Percentiles rank a stretch among this genome's conserved stretches.
These are phyloP conservation scores for Aureobasidium mangrovei DNA, from an alignment of 2,329 filamentous ascomycete species.

Conservation along the genomic window DNA sequence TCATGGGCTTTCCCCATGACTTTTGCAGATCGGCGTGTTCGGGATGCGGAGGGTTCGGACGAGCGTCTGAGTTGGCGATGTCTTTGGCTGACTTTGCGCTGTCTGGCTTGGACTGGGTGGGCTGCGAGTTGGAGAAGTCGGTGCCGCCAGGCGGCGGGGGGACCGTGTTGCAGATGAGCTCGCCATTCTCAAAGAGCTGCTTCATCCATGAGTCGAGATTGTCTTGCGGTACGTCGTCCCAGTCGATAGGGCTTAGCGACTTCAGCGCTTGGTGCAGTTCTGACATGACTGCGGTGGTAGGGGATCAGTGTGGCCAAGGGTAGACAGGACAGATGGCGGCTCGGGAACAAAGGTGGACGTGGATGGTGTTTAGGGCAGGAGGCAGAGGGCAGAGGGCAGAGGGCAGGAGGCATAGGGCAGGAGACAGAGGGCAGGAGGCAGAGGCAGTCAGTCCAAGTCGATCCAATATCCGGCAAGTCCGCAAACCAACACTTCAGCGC, in stretches of 20 bases:
- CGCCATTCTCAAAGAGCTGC: slow-evolving; percentile 45
- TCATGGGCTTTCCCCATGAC: slow-evolving; percentile 78
- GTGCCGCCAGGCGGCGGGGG: slow-evolving; percentile 47
- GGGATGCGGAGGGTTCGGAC: slow-evolving; percentile 40
- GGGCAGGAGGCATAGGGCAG: background rate
- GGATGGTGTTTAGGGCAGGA: too few relatives aligned
- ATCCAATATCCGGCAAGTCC: background rate
- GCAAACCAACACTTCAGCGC: background rate
- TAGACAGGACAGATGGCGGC: background rate
- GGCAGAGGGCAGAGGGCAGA: background rate
- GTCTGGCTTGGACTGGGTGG: slow-evolving; percentile 50
- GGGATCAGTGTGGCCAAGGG: background rate
- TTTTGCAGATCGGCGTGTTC: slow-evolving; percentile 58
- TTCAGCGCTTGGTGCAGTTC: slow-evolving; percentile 40
- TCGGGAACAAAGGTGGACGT: too few relatives aligned
- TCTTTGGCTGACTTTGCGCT: slow-evolving; percentile 42
- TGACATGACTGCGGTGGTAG: slow-evolving; percentile 23
- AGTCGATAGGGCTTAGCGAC: slow-evolving; percentile 36
- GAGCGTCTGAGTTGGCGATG: slow-evolving; percentile 44
- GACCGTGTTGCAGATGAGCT: slow-evolving; percentile 67
- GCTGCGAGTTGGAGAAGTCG: slow-evolving; percentile 38
- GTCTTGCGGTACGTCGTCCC: slow-evolving; percentile 36
- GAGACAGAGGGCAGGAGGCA: background rate
- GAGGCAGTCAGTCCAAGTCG: too few relatives aligned
- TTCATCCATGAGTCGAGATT: slow-evolving; percentile 33